Percentiles rank a stretch among this genome's conserved stretches.
Evolutionary conservation across 495 filamentous ascomycete genomes (phyloP).

Genomic region (Penicillium soppii): DNA sequence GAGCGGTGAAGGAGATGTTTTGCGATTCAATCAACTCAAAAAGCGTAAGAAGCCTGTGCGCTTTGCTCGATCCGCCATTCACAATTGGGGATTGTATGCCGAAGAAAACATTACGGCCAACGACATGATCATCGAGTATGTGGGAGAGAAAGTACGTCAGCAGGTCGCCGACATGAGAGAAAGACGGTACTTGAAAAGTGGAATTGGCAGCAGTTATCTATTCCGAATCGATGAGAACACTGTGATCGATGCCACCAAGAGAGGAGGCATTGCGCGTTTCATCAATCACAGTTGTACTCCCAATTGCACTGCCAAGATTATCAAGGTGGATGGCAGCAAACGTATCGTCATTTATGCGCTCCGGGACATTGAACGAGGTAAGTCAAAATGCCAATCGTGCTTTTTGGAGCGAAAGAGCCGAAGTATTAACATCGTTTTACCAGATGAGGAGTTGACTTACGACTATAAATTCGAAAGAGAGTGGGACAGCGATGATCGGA

Average conservation of each 20-base stretch:
- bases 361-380: conserved; percentile 90
- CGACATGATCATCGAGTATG: conserved; percentile 99
- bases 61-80: conserved; percentile 95
- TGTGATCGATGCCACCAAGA: conserved; percentile 97
- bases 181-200: conserved; percentile 86
- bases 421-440: conserved; percentile 43
- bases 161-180: conserved; percentile 95
- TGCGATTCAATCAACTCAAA: conserved; percentile 98
- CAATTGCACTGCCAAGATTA: conserved; percentile 99
- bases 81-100: conserved; percentile 97
- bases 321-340: conserved; percentile 98
- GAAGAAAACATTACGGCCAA: conserved; percentile 96
- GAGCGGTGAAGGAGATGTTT: conserved; percentile 75
- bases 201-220: conserved; percentile 94
- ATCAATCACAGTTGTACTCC: conserved; percentile 99
- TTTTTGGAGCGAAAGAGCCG: no score
- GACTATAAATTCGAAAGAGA: conserved; percentile 99
- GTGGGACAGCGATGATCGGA: conserved; percentile 88
- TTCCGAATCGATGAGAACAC: conserved; percentile 98
- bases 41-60: conserved; percentile 99
- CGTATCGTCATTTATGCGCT: conserved; percentile 98
- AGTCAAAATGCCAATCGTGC: conserved; percentile 40
- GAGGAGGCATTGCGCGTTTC: conserved; percentile 95
- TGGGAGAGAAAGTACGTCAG: conserved; percentile 95
- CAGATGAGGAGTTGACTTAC: conserved; percentile 98